Evolutionary conservation across 495 filamentous ascomycete species (phyloP).

Genomic region (Xylaria intraflava): DNA sequence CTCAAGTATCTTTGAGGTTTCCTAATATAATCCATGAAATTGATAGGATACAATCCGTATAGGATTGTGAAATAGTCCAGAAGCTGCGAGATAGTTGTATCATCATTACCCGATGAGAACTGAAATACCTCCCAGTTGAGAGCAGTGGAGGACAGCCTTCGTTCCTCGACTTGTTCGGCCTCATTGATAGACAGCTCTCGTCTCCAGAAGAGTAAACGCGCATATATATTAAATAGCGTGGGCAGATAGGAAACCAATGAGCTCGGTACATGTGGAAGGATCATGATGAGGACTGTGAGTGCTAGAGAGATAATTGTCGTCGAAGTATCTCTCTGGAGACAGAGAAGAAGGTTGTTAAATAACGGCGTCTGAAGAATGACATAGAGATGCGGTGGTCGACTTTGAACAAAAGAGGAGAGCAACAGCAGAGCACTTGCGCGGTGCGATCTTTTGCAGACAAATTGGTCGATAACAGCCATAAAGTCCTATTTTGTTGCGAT

Average conservation of each 20-base stretch:
- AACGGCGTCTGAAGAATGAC: slow-evolving; percentile 59
- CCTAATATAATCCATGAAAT: slow-evolving; percentile 68
- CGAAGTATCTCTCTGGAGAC: slow-evolving; percentile 64
- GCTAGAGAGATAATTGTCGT: slow-evolving; percentile 61
- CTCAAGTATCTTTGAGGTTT: slow-evolving; percentile 67
- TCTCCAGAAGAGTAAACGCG: slow-evolving; percentile 67
- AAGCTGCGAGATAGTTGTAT: slow-evolving; percentile 60
- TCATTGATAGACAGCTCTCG: slow-evolving; percentile 34
- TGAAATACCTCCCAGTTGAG: slow-evolving; percentile 53
- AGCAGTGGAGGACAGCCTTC: slow-evolving; percentile 19
- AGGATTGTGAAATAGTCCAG: slow-evolving; percentile 70
- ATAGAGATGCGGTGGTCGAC: slow-evolving; percentile 65
- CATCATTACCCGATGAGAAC: slow-evolving; percentile 50
- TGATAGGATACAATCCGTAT: slow-evolving; percentile 74
- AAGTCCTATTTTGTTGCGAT: slow-evolving; percentile 45
- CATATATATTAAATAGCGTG: slow-evolving; percentile 69
- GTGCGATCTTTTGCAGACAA: slow-evolving; percentile 52
- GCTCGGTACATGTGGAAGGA: slow-evolving; percentile 66
- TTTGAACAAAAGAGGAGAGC: slow-evolving; percentile 56
- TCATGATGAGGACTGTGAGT: slow-evolving; percentile 63
- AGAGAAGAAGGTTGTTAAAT: slow-evolving; percentile 59
- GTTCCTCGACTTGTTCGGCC: slow-evolving; percentile 24
- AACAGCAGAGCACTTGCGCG: slow-evolving; percentile 53
- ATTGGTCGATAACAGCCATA: slow-evolving; percentile 51
- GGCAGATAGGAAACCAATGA: slow-evolving; percentile 56